A percentile compares a stretch with the other conserved stretches of the same genome.
Conservation (phyloP, 176 grass and related monocot genomes). For the Canna indica region DNA sequence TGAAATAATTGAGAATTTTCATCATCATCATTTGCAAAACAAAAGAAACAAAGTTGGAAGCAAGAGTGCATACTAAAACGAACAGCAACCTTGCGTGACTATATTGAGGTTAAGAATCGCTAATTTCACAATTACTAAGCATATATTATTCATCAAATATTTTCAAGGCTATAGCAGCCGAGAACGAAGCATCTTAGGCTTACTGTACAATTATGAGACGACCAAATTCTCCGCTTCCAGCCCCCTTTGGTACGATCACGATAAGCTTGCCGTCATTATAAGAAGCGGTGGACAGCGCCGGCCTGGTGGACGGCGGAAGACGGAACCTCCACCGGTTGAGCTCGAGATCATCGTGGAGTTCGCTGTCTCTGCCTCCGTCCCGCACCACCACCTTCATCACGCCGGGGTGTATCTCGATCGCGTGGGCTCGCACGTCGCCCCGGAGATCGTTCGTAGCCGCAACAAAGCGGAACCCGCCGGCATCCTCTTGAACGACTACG, state of each 20-base stretch:
- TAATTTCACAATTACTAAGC: neutral
- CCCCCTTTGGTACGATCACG: slow-evolving; percentile 72
- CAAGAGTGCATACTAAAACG: neutral
- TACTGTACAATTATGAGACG: slow-evolving; percentile 19
- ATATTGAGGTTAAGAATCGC: neutral
- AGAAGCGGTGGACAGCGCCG: slow-evolving; percentile 66
- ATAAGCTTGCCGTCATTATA: slow-evolving; percentile 77
- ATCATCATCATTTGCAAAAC: neutral
- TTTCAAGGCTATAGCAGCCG: neutral
- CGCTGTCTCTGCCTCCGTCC: slow-evolving; percentile 22
- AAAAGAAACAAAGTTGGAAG: neutral
- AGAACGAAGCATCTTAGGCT: neutral
- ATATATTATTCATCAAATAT: neutral
- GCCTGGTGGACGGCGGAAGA: slow-evolving; percentile 68
- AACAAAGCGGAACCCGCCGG: slow-evolving; percentile 67
- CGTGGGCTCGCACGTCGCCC: slow-evolving; percentile 45
- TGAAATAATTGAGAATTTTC: too few species aligned
- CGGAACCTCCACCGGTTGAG: slow-evolving; percentile 84
- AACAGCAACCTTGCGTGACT: neutral
- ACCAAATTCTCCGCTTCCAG: neutral
- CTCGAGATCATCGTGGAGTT: slow-evolving; percentile 41
- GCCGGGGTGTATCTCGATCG: slow-evolving; percentile 84
- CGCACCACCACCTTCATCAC: slow-evolving; percentile 78
- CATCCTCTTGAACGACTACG: slow-evolving; percentile 65
- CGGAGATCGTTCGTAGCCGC: slow-evolving; percentile 43